Percentiles rank a stretch among this genome's conserved stretches.
Evolutionary conservation across 495 filamentous ascomycete genomes (phyloP).

Genomic region (Alectoria sarmentosa): DNA sequence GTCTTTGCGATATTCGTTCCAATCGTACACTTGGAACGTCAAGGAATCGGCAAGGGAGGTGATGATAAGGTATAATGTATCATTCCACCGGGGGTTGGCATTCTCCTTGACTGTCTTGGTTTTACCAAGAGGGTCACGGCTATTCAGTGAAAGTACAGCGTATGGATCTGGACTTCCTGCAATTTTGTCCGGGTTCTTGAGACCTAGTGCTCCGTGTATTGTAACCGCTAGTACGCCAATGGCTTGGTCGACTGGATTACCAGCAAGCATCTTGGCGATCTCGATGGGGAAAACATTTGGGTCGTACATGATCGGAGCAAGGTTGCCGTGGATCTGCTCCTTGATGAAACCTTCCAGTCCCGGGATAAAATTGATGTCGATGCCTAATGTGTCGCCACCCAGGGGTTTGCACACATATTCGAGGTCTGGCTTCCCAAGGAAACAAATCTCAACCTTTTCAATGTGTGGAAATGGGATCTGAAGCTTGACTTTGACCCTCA

Average conservation of each 20-base stretch:
- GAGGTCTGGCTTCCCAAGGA: conserved; percentile 67
- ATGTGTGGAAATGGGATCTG: conserved; percentile 94
- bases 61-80: conserved; percentile 91
- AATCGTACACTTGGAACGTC: conserved; percentile 79
- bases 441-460: conserved; percentile 85
- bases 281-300: conserved; percentile 98
- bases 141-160: conserved; percentile 77
- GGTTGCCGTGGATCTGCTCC: conserved; percentile 88
- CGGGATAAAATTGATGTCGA: conserved; percentile 98
- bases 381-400: conserved; percentile 88
- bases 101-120: conserved; percentile 85
- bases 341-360: conserved; percentile 88
- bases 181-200: conserved; percentile 94
- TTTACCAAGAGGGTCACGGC: conserved; percentile 66
- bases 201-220: conserved; percentile 78
- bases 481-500: conserved; percentile 96
- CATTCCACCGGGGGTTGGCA: conserved; percentile 86
- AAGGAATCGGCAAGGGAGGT: conserved; percentile 81
- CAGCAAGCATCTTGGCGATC: conserved; percentile 97
- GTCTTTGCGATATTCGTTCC: conserved; percentile 92
- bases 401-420: conserved; percentile 98
- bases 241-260: conserved; percentile 86
- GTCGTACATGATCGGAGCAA: conserved; percentile 93
- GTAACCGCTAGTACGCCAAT: conserved; percentile 92
- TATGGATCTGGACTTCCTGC: conserved; percentile 93